Conservation (phyloP, 2,329 filamentous ascomycete genomes). For the Aureobasidium zeae region DNA sequence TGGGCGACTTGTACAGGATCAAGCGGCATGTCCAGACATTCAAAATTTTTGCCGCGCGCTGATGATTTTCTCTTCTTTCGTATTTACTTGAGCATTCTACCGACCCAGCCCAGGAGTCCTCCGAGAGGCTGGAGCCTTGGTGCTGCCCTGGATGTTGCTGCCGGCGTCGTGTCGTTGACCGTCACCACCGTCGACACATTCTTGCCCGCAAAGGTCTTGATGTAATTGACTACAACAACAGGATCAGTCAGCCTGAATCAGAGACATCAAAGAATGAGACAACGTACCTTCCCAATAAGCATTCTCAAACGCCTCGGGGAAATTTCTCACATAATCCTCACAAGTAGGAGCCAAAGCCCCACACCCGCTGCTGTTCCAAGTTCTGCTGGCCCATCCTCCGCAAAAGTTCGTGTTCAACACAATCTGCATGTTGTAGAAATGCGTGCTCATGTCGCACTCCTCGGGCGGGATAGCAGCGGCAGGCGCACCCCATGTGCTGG, state of each 20-base stretch:
- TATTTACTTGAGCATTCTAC: too few relatives aligned
- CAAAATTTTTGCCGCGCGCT: not conserved
- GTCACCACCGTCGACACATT: not conserved
- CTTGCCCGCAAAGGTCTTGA: not conserved
- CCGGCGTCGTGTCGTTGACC: not conserved
- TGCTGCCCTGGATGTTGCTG: not conserved
- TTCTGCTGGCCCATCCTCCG: constrained; percentile 65
- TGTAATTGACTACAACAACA: not conserved
- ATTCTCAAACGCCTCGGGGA: not conserved
- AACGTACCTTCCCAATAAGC: constrained; percentile 6
- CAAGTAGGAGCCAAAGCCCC: constrained; percentile 51
- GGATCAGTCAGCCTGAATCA: not conserved
- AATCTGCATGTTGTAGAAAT: constrained; percentile 64
- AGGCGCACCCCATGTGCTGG: constrained; percentile 51
- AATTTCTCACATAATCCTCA: constrained; percentile 50
- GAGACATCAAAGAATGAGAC: not conserved
- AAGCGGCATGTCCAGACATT: constrained; percentile 7
- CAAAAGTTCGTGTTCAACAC: constrained; percentile 76
- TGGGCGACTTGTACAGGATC: constrained; percentile 7
- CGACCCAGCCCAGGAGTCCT: too few relatives aligned
- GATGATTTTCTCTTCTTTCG: too few relatives aligned
- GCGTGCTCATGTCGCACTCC: constrained; percentile 57
- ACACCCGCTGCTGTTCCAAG: constrained; percentile 55
- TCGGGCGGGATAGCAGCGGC: constrained; percentile 52
- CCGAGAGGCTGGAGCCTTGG: too few relatives aligned